Evolutionary conservation across 2,329 filamentous ascomycete species (phyloP).

Genomic region (Aspergillus sp.): DNA sequence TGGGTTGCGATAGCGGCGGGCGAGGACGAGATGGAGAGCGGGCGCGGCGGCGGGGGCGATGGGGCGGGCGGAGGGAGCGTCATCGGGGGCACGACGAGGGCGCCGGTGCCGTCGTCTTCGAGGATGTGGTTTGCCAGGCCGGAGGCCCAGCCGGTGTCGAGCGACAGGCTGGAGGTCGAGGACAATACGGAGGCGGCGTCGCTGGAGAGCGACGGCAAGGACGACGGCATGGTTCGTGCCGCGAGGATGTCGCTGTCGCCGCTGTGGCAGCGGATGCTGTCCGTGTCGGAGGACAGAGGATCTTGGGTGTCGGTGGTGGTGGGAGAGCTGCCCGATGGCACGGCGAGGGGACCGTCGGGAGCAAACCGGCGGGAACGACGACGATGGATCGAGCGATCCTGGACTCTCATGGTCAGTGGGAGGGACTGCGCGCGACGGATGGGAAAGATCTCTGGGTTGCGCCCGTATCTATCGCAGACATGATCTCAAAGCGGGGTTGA

Average conservation of each 20-base stretch:
- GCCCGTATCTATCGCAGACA: neutral
- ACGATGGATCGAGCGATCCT: neutral
- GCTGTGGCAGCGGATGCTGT: neutral
- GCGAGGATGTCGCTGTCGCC: neutral
- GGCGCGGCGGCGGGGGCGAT: neutral
- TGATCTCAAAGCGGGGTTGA: neutral
- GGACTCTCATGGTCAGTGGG: neutral
- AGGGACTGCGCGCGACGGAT: neutral
- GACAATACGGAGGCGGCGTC: conserved; percentile 26
- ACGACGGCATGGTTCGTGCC: conserved; percentile 14
- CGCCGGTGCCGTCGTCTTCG: conserved; percentile 28
- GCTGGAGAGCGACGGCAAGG: conserved; percentile 32
- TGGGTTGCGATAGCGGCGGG: neutral
- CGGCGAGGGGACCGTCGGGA: neutral
- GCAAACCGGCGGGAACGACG: neutral
- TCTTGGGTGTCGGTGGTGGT: neutral
- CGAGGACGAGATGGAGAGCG: neutral
- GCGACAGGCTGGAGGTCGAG: conserved; percentile 28
- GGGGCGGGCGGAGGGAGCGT: neutral
- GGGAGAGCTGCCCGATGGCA: neutral
- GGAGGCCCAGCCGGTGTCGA: conserved; percentile 27
- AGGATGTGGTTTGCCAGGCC: conserved; percentile 25
- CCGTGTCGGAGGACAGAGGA: neutral
- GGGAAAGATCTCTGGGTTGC: neutral
- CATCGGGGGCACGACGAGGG: conserved; percentile 24